phyloP scores from a whole-genome alignment of 441 rosid species.

The Metrosideros polymorpha region DNA sequence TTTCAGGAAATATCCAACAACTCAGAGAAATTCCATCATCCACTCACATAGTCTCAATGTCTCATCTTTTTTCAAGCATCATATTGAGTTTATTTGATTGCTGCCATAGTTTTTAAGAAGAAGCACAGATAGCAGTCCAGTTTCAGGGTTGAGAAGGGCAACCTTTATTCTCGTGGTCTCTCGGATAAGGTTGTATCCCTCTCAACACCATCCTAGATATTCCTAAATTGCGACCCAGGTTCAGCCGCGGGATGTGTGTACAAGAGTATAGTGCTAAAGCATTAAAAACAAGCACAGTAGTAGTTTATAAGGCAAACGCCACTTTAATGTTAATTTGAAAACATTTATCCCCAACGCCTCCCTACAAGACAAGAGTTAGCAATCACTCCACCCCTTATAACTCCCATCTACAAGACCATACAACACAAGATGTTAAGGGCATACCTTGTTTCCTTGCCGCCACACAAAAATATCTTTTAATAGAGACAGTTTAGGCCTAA shows the following conservation, averaged over 20 bases:
- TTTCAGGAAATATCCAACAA: not conserved
- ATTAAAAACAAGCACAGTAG: not conserved
- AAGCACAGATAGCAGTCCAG: not conserved
- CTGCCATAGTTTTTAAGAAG: not conserved
- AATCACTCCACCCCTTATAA: not conserved
- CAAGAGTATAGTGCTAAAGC: not conserved
- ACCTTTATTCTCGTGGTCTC: not conserved
- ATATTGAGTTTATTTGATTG: not conserved
- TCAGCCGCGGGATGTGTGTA: not conserved
- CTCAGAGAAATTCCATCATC: not conserved
- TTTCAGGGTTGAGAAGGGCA: not conserved
- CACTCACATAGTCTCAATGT: not conserved
- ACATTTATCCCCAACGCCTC: not conserved
- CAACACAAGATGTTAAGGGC: too few relatives aligned
- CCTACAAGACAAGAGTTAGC: not conserved
- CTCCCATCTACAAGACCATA: not conserved
- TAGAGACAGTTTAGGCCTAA: not conserved
- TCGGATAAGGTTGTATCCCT: not conserved
- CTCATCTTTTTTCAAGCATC: not conserved
- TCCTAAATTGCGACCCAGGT: not conserved
- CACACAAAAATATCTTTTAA: not conserved
- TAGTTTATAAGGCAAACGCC: not conserved
- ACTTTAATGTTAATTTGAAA: not conserved
- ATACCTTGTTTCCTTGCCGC: not conserved
- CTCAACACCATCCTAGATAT: not conserved